phyloP scores from a whole-genome alignment of 2,329 filamentous ascomycete species.

The Paraphoma sp. region DNA sequence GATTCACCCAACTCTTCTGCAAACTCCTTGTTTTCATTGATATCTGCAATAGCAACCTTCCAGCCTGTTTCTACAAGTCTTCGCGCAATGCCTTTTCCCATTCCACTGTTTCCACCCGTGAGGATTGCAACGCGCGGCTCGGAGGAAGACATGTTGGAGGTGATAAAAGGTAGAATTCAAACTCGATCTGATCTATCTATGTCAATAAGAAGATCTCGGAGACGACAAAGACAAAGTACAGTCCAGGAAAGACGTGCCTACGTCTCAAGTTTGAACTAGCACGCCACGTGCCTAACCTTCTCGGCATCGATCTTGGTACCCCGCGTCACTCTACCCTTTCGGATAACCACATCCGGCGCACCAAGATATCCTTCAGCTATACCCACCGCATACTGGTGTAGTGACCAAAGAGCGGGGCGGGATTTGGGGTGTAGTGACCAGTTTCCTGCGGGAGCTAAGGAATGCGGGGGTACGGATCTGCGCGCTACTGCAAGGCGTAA shows the following conservation, averaged over 20 bases:
- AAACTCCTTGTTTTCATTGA: constrained; percentile 29
- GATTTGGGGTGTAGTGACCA: constrained; percentile 21
- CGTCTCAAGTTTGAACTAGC: too few species aligned
- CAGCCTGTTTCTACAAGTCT: constrained; percentile 29
- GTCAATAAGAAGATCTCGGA: too few species aligned
- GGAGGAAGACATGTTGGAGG: constrained; percentile 17
- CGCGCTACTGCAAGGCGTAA: constrained; percentile 16
- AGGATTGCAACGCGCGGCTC: constrained; percentile 31
- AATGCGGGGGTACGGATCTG: constrained; percentile 12
- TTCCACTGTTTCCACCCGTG: constrained; percentile 37
- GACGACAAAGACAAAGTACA: too few species aligned
- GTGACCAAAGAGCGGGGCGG: constrained; percentile 8
- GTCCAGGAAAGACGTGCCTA: too few species aligned
- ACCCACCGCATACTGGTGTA: constrained; percentile 7
- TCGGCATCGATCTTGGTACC: neutral
- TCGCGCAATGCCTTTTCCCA: constrained; percentile 28
- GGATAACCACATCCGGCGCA: neutral
- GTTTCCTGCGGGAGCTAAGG: constrained; percentile 14
- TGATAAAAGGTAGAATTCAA: neutral
- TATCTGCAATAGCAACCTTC: constrained; percentile 39
- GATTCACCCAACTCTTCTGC: constrained; percentile 33
- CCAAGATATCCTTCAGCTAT: neutral
- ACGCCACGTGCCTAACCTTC: too few species aligned
- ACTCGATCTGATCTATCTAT: too few species aligned
- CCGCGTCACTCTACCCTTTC: neutral